Conservation (phyloP, 2,329 filamentous ascomycete genomes). For the Arthrinium phaeospermum region DNA sequence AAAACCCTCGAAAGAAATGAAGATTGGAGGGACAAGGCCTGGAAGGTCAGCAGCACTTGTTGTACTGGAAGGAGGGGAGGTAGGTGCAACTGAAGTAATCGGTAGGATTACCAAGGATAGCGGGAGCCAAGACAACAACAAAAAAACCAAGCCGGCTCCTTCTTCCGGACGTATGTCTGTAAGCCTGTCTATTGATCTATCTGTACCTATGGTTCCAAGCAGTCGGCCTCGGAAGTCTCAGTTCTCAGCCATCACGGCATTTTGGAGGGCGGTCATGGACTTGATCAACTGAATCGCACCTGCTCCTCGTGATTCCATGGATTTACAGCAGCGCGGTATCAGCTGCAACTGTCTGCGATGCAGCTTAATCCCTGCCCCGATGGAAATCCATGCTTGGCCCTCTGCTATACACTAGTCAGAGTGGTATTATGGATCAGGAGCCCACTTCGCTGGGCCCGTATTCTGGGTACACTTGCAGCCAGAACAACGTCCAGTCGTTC, state of each 20-base stretch:
- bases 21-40: neutral
- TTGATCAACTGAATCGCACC: conserved; percentile 31
- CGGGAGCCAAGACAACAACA: conserved; percentile 1
- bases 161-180: neutral
- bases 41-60: neutral
- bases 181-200: neutral
- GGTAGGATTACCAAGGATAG: neutral
- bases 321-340: conserved; percentile 21
- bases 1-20: neutral
- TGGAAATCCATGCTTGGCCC: neutral
- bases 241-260: conserved; percentile 27
- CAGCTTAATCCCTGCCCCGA: neutral
- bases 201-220: neutral
- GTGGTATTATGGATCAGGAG: neutral
- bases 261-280: conserved; percentile 21
- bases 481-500: neutral
- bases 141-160: neutral
- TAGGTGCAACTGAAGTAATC: neutral
- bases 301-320: conserved; percentile 34
- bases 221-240: conserved; percentile 15
- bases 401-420: neutral
- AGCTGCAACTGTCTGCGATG: conserved; percentile 6
- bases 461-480: neutral
- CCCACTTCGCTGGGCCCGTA: neutral
- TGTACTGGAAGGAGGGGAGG: neutral